Evolutionary conservation across 345 rosid genomes (phyloP), one percentile per base, ranked within the genome.

Genomic region (Cardiospermum halicacabum): DNA sequence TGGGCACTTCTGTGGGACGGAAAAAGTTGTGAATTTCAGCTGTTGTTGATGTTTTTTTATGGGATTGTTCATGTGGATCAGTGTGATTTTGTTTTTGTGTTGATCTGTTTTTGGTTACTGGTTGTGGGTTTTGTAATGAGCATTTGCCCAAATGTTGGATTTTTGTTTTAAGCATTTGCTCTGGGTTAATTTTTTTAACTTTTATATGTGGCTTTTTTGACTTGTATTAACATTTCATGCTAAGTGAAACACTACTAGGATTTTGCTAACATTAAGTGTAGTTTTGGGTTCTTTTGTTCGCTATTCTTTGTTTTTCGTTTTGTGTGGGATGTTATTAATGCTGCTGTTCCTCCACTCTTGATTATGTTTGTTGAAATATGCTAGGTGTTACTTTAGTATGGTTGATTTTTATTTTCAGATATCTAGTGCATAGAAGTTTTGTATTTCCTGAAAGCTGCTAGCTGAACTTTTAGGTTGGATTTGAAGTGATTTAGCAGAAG

Each of bases 31-130:
- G 53, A 49, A 15, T 34, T 68, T 74, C 28, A 54, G 64, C 18
- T 54, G 2, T 53, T 40, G 32, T 43, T 65, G 32, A 16, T 50
- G 34, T 42, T 43, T 18, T 58, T 21, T 31, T 42, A n/a, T n/a
- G n/a, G 5, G 50, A 70, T 58, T 58, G 15, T 55, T 47, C 58
- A 51, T 28, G 32, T 34, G 65, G 78, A 69, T 80, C 79, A 66
- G 27, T 66, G 42, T 60, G 21, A 19, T 63, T 54, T 40, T 42
- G 3, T 59, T 58, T 8, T 9, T 28, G 31, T 34, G 10, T 55
- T 67, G 37, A 53, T 19, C 48, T 64, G 42, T 60, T 59, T 42
- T 66, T 24, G 30, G 53, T 6, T 28, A 11, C 27, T 39, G 18
- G 5, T 62, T 56, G 28, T 16, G 40, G 40, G 15, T 40, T 28